Conservation (phyloP, 83 land plant genomes). For the Thuja plicata region DNA sequence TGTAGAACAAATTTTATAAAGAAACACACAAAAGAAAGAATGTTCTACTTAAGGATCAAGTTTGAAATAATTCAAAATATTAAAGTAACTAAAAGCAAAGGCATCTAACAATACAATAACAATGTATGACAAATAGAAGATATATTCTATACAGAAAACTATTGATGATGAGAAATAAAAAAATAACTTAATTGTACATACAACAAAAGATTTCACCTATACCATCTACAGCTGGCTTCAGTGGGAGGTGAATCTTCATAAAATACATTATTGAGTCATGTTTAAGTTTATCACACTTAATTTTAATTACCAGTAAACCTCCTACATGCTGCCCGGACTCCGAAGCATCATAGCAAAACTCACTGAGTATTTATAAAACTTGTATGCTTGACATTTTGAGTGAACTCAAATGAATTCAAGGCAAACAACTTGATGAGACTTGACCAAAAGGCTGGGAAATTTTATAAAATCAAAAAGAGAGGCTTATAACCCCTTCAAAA, state of each 20-base stretch:
- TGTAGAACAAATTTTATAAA: not conserved
- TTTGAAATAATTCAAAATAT: too few species aligned
- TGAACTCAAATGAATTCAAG: not conserved
- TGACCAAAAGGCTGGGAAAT: not conserved
- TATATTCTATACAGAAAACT: not conserved
- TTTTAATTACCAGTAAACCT: not conserved
- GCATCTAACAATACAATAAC: not conserved
- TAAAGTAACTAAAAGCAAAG: not conserved
- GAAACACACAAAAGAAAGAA: not conserved
- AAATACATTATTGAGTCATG: not conserved
- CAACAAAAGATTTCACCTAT: not conserved
- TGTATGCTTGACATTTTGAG: not conserved
- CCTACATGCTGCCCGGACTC: not conserved
- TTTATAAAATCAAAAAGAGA: not conserved
- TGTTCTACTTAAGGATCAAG: not conserved
- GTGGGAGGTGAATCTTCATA: not conserved
- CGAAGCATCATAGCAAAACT: not conserved
- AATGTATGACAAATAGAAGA: not conserved
- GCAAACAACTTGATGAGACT: not conserved
- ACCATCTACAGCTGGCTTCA: not conserved
- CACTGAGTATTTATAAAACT: not conserved
- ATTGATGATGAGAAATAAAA: not conserved
- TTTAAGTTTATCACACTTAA: not conserved
- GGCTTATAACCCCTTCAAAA: not conserved
- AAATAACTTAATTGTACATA: not conserved